These are phyloP conservation scores for Paraurostyla sp. DNA, from an alignment of 73 alveolate species.

Conservation along the genomic window DNA sequence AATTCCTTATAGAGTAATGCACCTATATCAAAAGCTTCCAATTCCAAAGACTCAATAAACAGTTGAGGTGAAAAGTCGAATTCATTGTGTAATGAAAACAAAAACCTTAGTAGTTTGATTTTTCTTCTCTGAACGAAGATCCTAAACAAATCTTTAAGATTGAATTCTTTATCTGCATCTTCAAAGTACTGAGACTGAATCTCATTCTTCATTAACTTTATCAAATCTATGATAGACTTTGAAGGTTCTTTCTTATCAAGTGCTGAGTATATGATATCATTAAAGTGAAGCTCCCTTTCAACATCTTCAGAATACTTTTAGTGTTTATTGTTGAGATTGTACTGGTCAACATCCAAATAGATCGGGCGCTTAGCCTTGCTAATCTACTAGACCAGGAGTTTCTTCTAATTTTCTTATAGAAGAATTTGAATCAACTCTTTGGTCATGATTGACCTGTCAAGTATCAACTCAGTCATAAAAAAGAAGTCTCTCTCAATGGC, in stretches of 20 bases:
- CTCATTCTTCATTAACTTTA: slow-evolving; percentile 46
- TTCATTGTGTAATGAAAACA: slow-evolving; percentile 50
- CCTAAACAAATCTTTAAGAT: slow-evolving; percentile 65
- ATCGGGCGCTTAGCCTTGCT: slow-evolving; percentile 31
- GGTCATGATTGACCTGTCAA: slow-evolving; percentile 47
- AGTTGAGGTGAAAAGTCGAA: slow-evolving; percentile 58
- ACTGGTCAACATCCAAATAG: slow-evolving; percentile 38
- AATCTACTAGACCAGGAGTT: slow-evolving; percentile 6
- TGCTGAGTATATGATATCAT: slow-evolving; percentile 30
- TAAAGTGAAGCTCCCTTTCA: slow-evolving; percentile 56
- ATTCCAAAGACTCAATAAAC: slow-evolving; percentile 66
- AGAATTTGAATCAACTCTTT: slow-evolving; percentile 33
- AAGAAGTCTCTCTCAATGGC: slow-evolving; percentile 41
- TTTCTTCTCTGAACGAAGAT: slow-evolving; percentile 67
- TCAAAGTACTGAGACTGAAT: background rate
- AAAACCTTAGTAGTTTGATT: slow-evolving; percentile 68
- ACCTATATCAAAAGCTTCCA: slow-evolving; percentile 74
- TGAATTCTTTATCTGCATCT: slow-evolving; percentile 49
- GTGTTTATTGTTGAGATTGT: background rate
- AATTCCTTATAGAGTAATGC: slow-evolving; percentile 71
- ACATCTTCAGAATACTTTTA: slow-evolving; percentile 21
- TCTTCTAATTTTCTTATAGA: slow-evolving; percentile 44
- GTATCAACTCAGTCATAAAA: slow-evolving; percentile 48
- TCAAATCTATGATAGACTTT: slow-evolving; percentile 25
- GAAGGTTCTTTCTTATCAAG: slow-evolving; percentile 30